Evolutionary conservation across 2,329 filamentous ascomycete species (phyloP).

Genomic region (Epichloe bromicola): DNA sequence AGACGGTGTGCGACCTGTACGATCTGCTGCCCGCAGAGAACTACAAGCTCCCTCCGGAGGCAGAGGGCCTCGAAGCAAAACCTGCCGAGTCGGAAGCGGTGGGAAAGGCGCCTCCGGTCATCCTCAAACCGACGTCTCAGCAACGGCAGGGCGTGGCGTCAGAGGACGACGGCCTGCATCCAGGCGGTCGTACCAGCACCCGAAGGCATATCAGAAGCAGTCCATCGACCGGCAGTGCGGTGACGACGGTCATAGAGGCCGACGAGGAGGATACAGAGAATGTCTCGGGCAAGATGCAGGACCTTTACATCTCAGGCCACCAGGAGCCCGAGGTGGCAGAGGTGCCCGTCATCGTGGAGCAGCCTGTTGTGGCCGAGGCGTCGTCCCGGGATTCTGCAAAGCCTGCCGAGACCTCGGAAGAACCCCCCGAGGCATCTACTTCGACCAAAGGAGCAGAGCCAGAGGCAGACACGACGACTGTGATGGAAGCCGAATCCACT

Average conservation of each 20-base stretch:
- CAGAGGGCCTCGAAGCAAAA: slow-evolving; percentile 62
- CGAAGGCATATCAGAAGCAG: slow-evolving; percentile 71
- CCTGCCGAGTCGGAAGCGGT: slow-evolving; percentile 29
- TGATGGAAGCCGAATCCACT: slow-evolving; percentile 1
- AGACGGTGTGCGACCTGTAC: slow-evolving; percentile 89
- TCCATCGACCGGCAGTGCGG: slow-evolving; percentile 63
- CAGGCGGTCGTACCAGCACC: slow-evolving; percentile 54
- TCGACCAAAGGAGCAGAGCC: background rate
- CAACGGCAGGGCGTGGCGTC: slow-evolving; percentile 17
- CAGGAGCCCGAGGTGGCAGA: slow-evolving; percentile 27
- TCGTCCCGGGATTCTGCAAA: slow-evolving; percentile 5
- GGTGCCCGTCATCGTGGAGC: slow-evolving; percentile 29
- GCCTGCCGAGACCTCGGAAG: background rate
- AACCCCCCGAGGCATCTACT: background rate
- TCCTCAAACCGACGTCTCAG: slow-evolving; percentile 22
- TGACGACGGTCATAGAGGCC: slow-evolving; percentile 72
- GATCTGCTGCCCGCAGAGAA: slow-evolving; percentile 83
- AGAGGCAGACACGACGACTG: slow-evolving; percentile 5
- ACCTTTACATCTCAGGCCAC: slow-evolving; percentile 36
- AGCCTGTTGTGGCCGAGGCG: slow-evolving; percentile 15
- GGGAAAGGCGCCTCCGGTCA: slow-evolving; percentile 20
- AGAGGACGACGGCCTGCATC: slow-evolving; percentile 38
- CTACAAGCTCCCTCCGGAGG: slow-evolving; percentile 88
- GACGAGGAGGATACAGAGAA: slow-evolving; percentile 56
- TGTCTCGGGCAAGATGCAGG: slow-evolving; percentile 31